phyloP scores from a whole-genome alignment of 2,329 filamentous ascomycete species.

The Xylaria arbuscula region DNA sequence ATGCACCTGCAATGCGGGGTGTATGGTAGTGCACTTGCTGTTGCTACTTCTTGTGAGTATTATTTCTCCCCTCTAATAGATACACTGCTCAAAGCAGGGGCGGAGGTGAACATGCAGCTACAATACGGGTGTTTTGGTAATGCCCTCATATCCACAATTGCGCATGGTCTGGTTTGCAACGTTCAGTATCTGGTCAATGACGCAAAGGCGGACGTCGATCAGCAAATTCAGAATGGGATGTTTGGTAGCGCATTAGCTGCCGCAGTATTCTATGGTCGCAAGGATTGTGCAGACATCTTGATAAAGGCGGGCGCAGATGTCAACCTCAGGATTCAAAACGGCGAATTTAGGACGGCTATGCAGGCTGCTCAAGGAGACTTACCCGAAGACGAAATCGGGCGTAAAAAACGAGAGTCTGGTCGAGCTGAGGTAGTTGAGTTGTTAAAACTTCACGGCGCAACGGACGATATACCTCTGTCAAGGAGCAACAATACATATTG shows the following conservation, averaged over 20 bases:
- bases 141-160: background rate
- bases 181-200: background rate
- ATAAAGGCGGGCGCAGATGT: background rate
- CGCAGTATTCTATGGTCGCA: background rate
- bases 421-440: background rate
- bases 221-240: background rate
- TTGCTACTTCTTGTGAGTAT: background rate
- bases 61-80: background rate
- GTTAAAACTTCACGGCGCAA: background rate
- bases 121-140: background rate
- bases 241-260: background rate
- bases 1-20: background rate
- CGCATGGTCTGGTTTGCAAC: background rate
- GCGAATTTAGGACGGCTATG: background rate
- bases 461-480: too few relatives aligned
- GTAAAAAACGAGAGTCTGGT: background rate
- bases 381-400: background rate
- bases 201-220: background rate
- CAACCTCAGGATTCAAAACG: background rate
- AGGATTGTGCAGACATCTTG: background rate
- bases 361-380: background rate
- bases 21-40: constrained; percentile 5
- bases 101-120: background rate
- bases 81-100: background rate
- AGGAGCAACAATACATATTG: too few relatives aligned